These are phyloP conservation scores for Phytophthora foliorum DNA, from an alignment of 352 stramenopile genomes.

Conservation along the genomic window DNA sequence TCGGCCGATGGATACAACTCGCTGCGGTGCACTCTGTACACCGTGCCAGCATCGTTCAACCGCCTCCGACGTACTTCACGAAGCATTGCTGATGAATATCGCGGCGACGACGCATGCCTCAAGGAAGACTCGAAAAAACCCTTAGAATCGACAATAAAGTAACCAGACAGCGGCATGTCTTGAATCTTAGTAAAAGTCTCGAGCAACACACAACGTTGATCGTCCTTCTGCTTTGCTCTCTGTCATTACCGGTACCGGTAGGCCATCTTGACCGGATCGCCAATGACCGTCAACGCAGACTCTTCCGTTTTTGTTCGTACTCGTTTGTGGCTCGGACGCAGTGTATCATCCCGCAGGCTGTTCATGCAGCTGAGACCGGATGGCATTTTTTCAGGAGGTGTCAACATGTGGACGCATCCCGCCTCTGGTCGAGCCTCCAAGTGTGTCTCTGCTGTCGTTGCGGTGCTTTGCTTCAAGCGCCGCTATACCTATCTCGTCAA, in stretches of 20 bases:
- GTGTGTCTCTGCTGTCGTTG: slow-evolving; percentile 21
- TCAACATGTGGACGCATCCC: slow-evolving; percentile 21
- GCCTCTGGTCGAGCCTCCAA: slow-evolving; percentile 12
- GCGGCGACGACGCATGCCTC: too few relatives aligned
- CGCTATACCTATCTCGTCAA: not conserved
- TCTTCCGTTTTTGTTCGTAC: slow-evolving; percentile 28
- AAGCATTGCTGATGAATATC: too few relatives aligned
- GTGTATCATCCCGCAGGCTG: slow-evolving; percentile 20
- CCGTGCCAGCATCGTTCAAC: not conserved
- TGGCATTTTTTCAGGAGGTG: slow-evolving; percentile 32
- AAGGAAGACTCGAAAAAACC: not conserved
- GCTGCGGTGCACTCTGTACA: not conserved
- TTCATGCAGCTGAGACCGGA: slow-evolving; percentile 31
- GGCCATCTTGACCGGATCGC: not conserved
- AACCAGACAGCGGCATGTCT: not conserved
- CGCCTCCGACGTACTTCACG: too few relatives aligned
- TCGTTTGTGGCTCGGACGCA: slow-evolving; percentile 24
- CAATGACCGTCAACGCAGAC: not conserved
- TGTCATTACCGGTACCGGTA: not conserved
- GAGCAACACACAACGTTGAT: not conserved
- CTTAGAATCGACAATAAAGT: not conserved
- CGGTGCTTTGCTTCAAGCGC: slow-evolving; percentile 24
- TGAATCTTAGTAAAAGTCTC: not conserved
- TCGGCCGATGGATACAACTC: slow-evolving; percentile 22
- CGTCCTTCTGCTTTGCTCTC: slow-evolving; percentile 6